These are phyloP conservation scores for Orbilia oligospora DNA, from an alignment of 2,329 filamentous ascomycete genomes.

Conservation along the genomic window DNA sequence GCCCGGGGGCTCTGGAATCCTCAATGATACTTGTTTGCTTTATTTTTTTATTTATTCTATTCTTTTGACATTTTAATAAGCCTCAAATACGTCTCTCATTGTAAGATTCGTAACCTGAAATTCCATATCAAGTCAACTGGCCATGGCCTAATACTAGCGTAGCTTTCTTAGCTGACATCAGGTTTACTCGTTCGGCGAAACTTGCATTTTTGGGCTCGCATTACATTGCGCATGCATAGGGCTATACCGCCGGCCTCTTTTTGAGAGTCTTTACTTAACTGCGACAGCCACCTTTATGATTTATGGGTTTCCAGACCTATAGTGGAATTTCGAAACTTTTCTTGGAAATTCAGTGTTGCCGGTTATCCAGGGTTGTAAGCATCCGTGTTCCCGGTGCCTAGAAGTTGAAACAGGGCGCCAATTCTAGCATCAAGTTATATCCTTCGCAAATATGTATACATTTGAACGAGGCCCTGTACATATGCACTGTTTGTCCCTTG, in stretches of 20 bases:
- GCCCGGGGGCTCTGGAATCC: background rate
- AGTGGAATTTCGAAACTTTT: conserved; percentile 12
- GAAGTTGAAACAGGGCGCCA: conserved; percentile 22
- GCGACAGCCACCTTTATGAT: background rate
- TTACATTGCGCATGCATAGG: conserved; percentile 33
- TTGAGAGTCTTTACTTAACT: background rate
- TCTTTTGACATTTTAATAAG: conserved; percentile 32
- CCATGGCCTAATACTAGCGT: background rate
- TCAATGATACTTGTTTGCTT: background rate
- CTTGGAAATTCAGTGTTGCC: conserved; percentile 12
- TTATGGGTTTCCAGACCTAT: background rate
- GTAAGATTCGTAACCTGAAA: conserved; percentile 21
- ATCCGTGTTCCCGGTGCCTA: conserved; percentile 9
- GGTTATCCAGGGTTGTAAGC: conserved; percentile 25
- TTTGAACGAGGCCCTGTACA: conserved; percentile 17
- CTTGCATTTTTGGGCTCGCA: conserved; percentile 18
- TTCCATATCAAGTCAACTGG: conserved; percentile 3
- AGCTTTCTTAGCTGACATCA: conserved; percentile 25
- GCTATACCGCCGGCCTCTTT: conserved; percentile 12
- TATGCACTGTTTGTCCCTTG: conserved; percentile 44
- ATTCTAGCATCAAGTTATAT: conserved; percentile 12
- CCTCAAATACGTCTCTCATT: background rate
- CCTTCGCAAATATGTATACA: background rate
- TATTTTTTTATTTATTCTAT: background rate
- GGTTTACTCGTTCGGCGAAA: conserved; percentile 20